Percentiles rank a stretch among this genome's conserved stretches.
Evolutionary conservation across 805 yeast species (phyloP).

Genomic region (Barnettozyma californica): DNA sequence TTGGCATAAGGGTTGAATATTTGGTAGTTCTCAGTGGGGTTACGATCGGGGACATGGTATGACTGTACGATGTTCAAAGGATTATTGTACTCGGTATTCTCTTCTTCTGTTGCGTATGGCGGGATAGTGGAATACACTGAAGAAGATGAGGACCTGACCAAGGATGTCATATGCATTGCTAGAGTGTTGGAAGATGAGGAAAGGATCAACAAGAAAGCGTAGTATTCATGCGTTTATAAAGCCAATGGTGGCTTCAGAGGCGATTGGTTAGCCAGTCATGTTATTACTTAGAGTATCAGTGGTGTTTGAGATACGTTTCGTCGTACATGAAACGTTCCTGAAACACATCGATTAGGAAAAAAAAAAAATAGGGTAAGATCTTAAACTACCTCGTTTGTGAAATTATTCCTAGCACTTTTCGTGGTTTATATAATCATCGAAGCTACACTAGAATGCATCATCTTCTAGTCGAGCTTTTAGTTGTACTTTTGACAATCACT

Average conservation of each 20-base stretch:
- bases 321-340: not conserved
- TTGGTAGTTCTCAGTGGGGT: conserved; percentile 15
- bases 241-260: not conserved
- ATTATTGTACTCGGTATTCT: not conserved
- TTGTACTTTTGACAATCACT: not conserved
- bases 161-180: not conserved
- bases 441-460: not conserved
- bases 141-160: conserved; percentile 2
- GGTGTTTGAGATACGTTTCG: conserved; percentile 8
- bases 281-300: not conserved
- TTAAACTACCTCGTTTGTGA: too few relatives aligned
- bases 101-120: conserved; percentile 5
- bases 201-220: not conserved
- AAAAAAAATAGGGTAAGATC: too few relatives aligned
- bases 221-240: too few relatives aligned
- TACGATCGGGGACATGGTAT: conserved; percentile 17
- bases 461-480: not conserved
- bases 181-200: not conserved
- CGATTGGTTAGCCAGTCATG: not conserved
- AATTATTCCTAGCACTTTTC: too few relatives aligned
- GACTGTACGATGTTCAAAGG: conserved; percentile 16
- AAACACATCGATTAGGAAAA: conserved; percentile 1
- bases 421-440: too few relatives aligned
- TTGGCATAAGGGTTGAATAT: conserved; percentile 36
- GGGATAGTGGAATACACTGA: conserved; percentile 9